These are phyloP conservation scores for Flaveria ramosissima DNA, from an alignment of 129 eudicot species.

Conservation along the genomic window DNA sequence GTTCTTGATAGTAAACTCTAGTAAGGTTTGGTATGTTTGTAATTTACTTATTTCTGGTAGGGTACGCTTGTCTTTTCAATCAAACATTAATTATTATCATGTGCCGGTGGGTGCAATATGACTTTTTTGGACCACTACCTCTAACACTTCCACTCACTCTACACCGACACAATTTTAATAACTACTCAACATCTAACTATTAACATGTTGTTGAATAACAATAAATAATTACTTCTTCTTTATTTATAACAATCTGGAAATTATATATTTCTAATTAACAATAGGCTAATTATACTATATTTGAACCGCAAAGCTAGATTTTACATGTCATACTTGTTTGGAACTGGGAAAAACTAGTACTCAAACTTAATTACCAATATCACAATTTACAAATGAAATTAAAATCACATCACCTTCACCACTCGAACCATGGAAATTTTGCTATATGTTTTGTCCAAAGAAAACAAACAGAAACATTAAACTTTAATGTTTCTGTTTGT, in stretches of 20 bases:
- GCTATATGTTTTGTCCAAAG: too few species aligned
- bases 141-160: background rate
- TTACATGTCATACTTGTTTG: too few species aligned
- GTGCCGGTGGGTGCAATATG: conserved; percentile 25
- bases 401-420: too few species aligned
- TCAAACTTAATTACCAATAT: too few species aligned
- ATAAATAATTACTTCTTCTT: background rate
- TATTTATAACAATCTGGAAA: background rate
- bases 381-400: too few species aligned
- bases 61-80: conserved; percentile 9
- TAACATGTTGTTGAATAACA: background rate
- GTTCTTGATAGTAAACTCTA: background rate
- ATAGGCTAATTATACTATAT: background rate
- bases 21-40: background rate
- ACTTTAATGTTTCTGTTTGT: too few species aligned
- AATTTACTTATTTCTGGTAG: conserved; percentile 12
- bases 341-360: too few species aligned
- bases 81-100: conserved; percentile 25
- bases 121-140: conserved; percentile 23
- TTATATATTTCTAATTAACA: background rate
- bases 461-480: too few species aligned
- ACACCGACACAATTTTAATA: conserved; percentile 24
- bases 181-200: background rate
- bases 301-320: too few species aligned
- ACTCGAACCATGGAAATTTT: too few species aligned